Conservation (phyloP, 1,139 yeast genomes). For the Nadsonia commutata region DNA sequence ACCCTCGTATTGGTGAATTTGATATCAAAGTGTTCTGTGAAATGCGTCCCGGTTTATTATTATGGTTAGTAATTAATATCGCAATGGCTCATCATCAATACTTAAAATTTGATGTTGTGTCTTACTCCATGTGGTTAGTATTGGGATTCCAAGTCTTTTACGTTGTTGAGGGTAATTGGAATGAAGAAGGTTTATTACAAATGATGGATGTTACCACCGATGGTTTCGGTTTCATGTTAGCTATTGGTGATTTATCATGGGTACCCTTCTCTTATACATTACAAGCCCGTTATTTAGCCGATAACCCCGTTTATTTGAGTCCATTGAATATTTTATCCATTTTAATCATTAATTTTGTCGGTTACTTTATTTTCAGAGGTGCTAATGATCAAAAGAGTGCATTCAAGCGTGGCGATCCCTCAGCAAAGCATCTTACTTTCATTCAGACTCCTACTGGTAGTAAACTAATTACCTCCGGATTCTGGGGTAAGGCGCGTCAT, state of each 20-base stretch:
- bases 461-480: conserved; percentile 69
- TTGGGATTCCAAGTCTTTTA: conserved; percentile 64
- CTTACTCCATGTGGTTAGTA: conserved; percentile 62
- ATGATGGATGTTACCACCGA: conserved; percentile 96
- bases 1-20: conserved; percentile 75
- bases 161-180: conserved; percentile 79
- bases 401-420: conserved; percentile 65
- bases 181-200: conserved; percentile 75
- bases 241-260: conserved; percentile 85
- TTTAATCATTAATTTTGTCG: conserved; percentile 35
- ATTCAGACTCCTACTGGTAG: conserved; percentile 69
- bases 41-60: conserved; percentile 82
- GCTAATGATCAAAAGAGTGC: conserved; percentile 75
- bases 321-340: conserved; percentile 23
- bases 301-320: conserved; percentile 50
- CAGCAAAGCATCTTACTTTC: conserved; percentile 44
- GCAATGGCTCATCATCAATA: conserved; percentile 77
- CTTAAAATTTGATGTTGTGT: conserved; percentile 39
- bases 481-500: conserved; percentile 94
- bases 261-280: conserved; percentile 88
- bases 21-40: conserved; percentile 89
- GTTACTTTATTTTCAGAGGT: conserved; percentile 71
- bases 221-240: conserved; percentile 92
- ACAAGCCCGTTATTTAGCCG: conserved; percentile 69
- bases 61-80: conserved; percentile 71